Evolutionary conservation across 2,329 filamentous ascomycete genomes (phyloP).

Genomic region (Anthostomella pinea): DNA sequence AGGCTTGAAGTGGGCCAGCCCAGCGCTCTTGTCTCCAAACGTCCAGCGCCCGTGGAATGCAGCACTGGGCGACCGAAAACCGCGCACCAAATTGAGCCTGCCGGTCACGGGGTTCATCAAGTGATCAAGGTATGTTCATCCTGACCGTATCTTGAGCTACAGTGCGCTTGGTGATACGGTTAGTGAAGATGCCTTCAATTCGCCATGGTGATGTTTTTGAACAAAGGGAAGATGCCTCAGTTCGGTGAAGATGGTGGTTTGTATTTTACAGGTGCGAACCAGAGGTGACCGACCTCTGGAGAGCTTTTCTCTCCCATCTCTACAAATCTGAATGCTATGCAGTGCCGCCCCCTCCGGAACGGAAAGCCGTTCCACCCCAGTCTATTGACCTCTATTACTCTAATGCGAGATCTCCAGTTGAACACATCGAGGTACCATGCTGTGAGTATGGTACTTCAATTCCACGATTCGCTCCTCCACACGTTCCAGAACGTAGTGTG

Average conservation of each 20-base stretch:
- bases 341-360: slow-evolving; percentile 22
- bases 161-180: slow-evolving; percentile 5
- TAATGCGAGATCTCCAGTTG: slow-evolving; percentile 33
- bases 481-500: slow-evolving; percentile 27
- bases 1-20: background rate
- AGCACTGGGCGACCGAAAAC: slow-evolving; percentile 13
- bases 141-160: slow-evolving; percentile 3
- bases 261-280: slow-evolving; percentile 24
- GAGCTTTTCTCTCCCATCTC: slow-evolving; percentile 30
- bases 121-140: slow-evolving; percentile 2
- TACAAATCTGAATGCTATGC: slow-evolving; percentile 33
- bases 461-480: slow-evolving; percentile 27
- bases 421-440: slow-evolving; percentile 24
- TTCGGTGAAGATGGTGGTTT: slow-evolving; percentile 22
- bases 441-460: slow-evolving; percentile 19
- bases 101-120: slow-evolving; percentile 12
- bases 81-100: slow-evolving; percentile 6
- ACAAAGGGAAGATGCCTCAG: slow-evolving; percentile 3
- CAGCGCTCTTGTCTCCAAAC: background rate
- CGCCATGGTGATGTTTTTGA: slow-evolving; percentile 3
- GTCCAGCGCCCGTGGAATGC: background rate
- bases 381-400: slow-evolving; percentile 35
- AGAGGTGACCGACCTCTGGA: slow-evolving; percentile 8
- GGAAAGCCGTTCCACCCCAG: slow-evolving; percentile 24
- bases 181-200: slow-evolving; percentile 15